A percentile compares a stretch with the other conserved stretches of the same genome.
Conservation (phyloP, 2,329 filamentous ascomycete species). For the Cladorrhinum sp. region DNA sequence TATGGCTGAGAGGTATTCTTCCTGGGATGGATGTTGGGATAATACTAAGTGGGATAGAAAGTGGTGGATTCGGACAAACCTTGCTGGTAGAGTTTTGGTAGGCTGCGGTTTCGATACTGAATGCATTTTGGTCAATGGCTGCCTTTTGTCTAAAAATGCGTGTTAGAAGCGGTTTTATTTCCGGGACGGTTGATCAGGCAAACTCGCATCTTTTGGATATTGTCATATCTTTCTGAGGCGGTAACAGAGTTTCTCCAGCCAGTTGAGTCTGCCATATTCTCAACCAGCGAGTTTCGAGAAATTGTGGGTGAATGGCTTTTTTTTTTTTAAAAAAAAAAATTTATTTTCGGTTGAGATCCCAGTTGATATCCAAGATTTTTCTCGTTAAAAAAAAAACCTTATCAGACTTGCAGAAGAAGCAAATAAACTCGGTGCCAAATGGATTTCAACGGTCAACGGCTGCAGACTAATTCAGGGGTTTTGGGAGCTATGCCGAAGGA, state of each 20-base stretch:
- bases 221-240: conserved; percentile 59
- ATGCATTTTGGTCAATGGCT: conserved; percentile 46
- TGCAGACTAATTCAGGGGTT: neutral
- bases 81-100: conserved; percentile 56
- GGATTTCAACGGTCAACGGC: neutral
- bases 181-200: neutral
- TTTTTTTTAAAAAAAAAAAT: too few species aligned
- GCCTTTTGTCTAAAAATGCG: conserved; percentile 22
- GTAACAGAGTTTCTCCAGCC: conserved; percentile 53
- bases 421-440: neutral
- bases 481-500: neutral
- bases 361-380: too few species aligned
- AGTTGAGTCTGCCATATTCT: conserved; percentile 24
- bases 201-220: conserved; percentile 60
- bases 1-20: conserved; percentile 54
- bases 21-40: conserved; percentile 48
- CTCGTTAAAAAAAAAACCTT: neutral
- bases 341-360: too few species aligned
- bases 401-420: neutral
- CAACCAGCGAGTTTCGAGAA: neutral
- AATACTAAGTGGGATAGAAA: neutral
- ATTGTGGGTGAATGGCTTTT: neutral
- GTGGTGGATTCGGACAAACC: conserved; percentile 39
- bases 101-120: conserved; percentile 62
- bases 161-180: conserved; percentile 11